Conservation (phyloP, 2,329 filamentous ascomycete species). For the Talaromyces albobiverticillius region DNA sequence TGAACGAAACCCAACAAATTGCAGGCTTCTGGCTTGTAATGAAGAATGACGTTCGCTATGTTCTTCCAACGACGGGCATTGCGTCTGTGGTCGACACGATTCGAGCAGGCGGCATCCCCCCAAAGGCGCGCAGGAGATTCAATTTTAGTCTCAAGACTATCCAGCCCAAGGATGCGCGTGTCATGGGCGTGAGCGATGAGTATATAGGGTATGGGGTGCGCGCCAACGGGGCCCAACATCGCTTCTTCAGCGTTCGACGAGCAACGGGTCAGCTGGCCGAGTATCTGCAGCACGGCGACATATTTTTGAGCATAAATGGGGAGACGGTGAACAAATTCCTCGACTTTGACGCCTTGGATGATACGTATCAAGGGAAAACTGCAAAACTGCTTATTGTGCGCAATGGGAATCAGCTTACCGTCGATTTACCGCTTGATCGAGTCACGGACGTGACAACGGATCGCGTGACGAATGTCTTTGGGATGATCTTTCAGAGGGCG, state of each 20-base stretch:
- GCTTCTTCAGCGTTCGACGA: constrained; percentile 9
- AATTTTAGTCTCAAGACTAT: constrained; percentile 5
- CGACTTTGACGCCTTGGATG: constrained; percentile 8
- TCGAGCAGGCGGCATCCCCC: neutral
- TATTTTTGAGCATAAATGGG: constrained; percentile 8
- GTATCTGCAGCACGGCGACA: constrained; percentile 9
- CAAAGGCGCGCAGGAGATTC: constrained; percentile 2
- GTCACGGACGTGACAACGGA: constrained; percentile 6
- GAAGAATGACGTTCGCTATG: neutral
- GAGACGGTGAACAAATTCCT: neutral
- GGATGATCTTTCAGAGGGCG: constrained; percentile 9
- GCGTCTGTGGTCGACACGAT: constrained; percentile 1
- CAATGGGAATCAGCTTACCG: constrained; percentile 3
- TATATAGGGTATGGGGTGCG: constrained; percentile 5
- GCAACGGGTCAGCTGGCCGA: neutral
- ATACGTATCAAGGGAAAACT: neutral
- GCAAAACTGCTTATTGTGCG: constrained; percentile 8
- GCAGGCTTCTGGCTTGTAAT: constrained; percentile 8
- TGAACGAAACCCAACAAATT: constrained; percentile 3
- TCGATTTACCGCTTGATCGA: constrained; percentile 3
- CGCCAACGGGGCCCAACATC: constrained; percentile 10
- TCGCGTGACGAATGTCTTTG: constrained; percentile 2
- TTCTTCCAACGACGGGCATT: constrained; percentile 7
- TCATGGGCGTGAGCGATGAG: constrained; percentile 6
- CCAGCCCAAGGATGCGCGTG: constrained; percentile 8